Percentiles rank a stretch among this genome's conserved stretches.
Evolutionary conservation across 305 asterid genomes (phyloP).

Genomic region (Solanum hybrid): DNA sequence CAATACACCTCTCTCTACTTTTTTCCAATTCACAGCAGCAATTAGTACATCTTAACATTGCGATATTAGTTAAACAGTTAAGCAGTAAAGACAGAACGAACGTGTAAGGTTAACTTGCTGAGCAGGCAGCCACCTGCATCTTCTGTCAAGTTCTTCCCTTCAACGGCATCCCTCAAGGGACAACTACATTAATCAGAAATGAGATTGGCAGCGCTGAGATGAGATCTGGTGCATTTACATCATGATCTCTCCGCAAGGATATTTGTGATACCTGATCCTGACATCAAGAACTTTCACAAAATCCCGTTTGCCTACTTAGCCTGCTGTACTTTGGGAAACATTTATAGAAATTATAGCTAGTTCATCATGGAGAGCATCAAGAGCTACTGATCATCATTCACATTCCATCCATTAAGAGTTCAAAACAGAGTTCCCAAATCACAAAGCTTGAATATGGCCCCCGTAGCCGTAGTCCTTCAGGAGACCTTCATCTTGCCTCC

Average conservation of each 20-base stretch:
- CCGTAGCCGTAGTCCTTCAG: constrained; percentile 82
- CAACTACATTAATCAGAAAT: not conserved
- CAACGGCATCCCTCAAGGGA: not conserved
- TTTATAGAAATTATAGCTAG: not conserved
- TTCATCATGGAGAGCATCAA: not conserved
- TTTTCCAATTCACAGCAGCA: not conserved
- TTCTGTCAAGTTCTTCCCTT: not conserved
- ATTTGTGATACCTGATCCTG: not conserved
- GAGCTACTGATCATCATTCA: not conserved
- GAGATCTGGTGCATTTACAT: not conserved
- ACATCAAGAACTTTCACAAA: not conserved
- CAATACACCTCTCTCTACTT: not conserved
- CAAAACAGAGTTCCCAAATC: constrained; percentile 16
- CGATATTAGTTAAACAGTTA: not conserved
- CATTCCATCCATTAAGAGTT: not conserved
- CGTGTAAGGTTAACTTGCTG: not conserved
- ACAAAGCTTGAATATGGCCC: constrained; percentile 68
- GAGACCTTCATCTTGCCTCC: constrained; percentile 96
- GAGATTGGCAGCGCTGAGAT: not conserved
- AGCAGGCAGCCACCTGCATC: not conserved
- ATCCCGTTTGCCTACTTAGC: not conserved
- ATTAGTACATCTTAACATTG: not conserved
- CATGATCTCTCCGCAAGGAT: not conserved
- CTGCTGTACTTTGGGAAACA: not conserved
- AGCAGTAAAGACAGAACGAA: not conserved